Conservation (phyloP, 2,329 filamentous ascomycete species). For the Aspergillus sp. region DNA sequence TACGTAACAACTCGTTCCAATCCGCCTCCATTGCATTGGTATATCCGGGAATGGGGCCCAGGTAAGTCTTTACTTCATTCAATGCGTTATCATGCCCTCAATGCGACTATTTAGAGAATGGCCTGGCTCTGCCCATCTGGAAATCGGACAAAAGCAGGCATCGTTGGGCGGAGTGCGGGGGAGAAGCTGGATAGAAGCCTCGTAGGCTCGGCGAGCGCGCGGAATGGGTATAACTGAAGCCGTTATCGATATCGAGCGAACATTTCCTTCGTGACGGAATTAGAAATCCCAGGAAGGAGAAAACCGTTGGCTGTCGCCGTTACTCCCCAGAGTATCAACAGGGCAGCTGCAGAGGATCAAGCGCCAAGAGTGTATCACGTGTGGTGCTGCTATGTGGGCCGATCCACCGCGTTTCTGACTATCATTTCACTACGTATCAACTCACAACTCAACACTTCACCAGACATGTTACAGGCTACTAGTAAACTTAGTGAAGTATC, state of each 20-base stretch:
- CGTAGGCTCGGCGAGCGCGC: not conserved
- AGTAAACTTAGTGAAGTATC: too few relatives aligned
- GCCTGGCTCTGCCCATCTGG: slow-evolving; percentile 31
- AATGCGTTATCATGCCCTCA: not conserved
- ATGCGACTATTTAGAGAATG: slow-evolving; percentile 7
- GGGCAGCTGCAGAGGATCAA: not conserved
- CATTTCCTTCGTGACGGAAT: not conserved
- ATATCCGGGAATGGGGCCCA: slow-evolving; percentile 16
- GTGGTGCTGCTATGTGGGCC: not conserved
- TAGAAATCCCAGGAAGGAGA: not conserved
- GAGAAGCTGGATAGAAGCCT: slow-evolving; percentile 16
- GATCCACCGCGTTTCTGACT: not conserved
- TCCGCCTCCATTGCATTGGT: slow-evolving; percentile 46
- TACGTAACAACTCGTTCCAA: slow-evolving; percentile 70
- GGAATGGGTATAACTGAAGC: not conserved
- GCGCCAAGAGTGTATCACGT: not conserved
- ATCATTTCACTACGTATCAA: not conserved
- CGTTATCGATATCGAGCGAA: not conserved
- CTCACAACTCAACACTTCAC: not conserved
- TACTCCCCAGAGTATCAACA: not conserved
- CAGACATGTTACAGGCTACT: not conserved
- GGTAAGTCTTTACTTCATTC: not conserved
- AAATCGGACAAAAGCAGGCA: slow-evolving; percentile 32
- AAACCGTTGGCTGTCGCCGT: not conserved
- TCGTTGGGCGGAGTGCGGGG: slow-evolving; percentile 40